Percentiles rank a stretch among this genome's conserved stretches.
These are phyloP conservation scores for Crucibulum laeve DNA, from an alignment of 768 basidiomycete species.

Conservation along the genomic window DNA sequence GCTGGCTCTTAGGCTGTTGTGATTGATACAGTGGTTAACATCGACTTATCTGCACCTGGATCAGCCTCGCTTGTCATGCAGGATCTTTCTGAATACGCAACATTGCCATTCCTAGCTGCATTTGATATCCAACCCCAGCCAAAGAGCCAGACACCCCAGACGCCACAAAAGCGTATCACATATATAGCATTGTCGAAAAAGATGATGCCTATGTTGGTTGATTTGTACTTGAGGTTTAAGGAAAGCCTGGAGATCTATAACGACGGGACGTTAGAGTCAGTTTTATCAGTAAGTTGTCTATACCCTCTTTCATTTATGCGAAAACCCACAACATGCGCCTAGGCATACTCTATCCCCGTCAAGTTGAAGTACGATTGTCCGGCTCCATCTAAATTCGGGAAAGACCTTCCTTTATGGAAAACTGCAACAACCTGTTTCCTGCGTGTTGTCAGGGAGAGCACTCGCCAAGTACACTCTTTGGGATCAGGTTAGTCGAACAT, in stretches of 20 bases:
- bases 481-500: conserved; percentile 36
- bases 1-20: conserved; percentile 68
- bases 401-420: conserved; percentile 90
- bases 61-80: conserved; percentile 71
- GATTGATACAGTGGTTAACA: conserved; percentile 60
- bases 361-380: conserved; percentile 96
- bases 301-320: neutral
- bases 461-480: conserved; percentile 44
- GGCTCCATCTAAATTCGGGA: conserved; percentile 79
- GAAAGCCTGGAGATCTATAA: conserved; percentile 57
- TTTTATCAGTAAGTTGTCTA: conserved; percentile 58
- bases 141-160: conserved; percentile 35
- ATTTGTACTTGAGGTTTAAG: conserved; percentile 71
- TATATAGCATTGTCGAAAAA: conserved; percentile 90
- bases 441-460: conserved; percentile 65
- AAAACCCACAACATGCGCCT: neutral
- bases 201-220: conserved; percentile 78
- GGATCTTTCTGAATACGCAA: conserved; percentile 82
- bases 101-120: conserved; percentile 82
- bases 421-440: conserved; percentile 84
- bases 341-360: conserved; percentile 89
- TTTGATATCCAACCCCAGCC: conserved; percentile 51
- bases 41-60: conserved; percentile 61
- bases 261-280: conserved; percentile 81
- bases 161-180: conserved; percentile 65